Evolutionary conservation across 2,329 filamentous ascomycete species (phyloP), one percentile per base, ranked within the genome.

Genomic region (Aspergillus sp.): DNA sequence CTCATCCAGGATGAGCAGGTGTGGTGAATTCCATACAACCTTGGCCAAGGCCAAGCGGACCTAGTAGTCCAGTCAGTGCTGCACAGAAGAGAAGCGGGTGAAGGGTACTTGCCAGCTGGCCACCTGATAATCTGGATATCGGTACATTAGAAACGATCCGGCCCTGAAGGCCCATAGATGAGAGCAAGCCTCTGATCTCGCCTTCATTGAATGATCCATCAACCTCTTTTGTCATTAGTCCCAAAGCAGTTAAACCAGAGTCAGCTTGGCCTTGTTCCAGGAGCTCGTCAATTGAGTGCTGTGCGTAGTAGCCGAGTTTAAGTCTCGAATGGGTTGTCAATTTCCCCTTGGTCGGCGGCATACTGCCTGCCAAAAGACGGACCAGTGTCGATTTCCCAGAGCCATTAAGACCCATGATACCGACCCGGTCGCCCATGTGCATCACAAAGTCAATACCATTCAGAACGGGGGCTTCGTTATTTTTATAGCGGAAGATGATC

Each of bases 331-430:
- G 88, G 0, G 74, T 75, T 0, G 79, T 77, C 2, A 87, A 69
- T 0, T 74, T 80, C 0, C 88, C 86, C 2, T 76, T 73, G 0
- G 78, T 80, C 0, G 85, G 82, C 5, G 71, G 72, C 1, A 76
- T 65, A 12, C 76, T 74, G 0, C 78, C 81, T n/a, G 83, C 82
- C 2, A 91, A 76, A 3, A 91, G 70, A 43, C 80, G 83, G 49
- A 91, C 75, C 7, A 94, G 73, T 0, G 88, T 93, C 1, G 86
- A 88, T 65, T 94, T 94, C 2, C 89, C 89, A 0, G 82, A 80
- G 1, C 88, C 89, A 62, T 94, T 94, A 39, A 93, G 74, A 0
- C 88, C 89, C 20, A 88, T 74, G 37, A 94, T 76, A 0, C 86
- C 88, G 20, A 91, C 73, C 1, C 88, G 78, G 53, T 89, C 85